A percentile compares a stretch with the other conserved stretches of the same genome.
These are phyloP conservation scores for Pseudogymnoascus pannorum DNA, from an alignment of 2,329 filamentous ascomycete species.

Conservation along the genomic window DNA sequence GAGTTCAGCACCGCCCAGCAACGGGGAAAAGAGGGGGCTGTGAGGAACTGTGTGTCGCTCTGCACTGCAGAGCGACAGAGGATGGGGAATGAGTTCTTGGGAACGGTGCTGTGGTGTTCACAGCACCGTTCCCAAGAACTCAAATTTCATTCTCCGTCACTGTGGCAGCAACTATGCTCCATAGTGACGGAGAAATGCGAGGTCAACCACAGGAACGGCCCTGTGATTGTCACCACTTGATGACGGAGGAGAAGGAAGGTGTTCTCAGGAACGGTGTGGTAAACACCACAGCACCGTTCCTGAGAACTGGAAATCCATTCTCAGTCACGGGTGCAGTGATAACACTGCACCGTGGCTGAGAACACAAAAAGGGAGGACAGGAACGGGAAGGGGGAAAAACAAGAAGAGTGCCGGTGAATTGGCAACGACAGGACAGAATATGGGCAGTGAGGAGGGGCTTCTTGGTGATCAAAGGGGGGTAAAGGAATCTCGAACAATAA, in stretches of 20 bases:
- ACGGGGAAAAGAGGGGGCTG: background rate
- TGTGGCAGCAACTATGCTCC: background rate
- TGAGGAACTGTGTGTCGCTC: background rate
- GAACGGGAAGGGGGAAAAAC: background rate
- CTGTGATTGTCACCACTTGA: background rate
- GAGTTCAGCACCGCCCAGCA: background rate
- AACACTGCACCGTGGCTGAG: background rate
- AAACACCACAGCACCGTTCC: conserved; percentile 1
- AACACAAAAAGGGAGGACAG: background rate
- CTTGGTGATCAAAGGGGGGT: background rate
- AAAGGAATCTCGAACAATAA: background rate
- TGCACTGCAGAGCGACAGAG: background rate
- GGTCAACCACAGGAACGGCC: background rate
- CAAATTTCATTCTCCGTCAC: background rate
- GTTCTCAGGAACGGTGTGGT: background rate
- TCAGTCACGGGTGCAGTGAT: no score
- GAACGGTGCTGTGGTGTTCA: background rate
- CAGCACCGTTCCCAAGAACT: background rate
- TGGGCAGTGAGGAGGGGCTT: background rate
- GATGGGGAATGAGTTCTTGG: background rate
- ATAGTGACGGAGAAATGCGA: background rate
- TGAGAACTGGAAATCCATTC: background rate
- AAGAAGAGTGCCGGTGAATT: background rate
- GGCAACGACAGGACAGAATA: background rate
- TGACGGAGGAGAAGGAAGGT: background rate